These are phyloP conservation scores for Euphorbia tirucalli DNA, from an alignment of 345 rosid species.

Conservation along the genomic window DNA sequence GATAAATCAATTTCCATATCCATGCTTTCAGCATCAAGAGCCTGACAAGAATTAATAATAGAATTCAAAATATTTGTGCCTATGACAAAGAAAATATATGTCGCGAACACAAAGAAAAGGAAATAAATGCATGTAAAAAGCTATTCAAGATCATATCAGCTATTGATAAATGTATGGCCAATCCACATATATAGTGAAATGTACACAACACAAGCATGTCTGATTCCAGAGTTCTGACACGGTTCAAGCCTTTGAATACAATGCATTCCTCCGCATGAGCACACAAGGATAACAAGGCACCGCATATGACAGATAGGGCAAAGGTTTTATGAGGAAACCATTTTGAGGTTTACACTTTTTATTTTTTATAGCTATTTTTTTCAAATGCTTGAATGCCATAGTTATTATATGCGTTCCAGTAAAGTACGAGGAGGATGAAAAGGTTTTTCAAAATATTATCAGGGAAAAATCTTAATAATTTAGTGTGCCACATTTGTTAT, in stretches of 20 bases:
- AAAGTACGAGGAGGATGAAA: neutral
- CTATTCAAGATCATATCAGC: neutral
- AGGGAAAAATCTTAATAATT: neutral
- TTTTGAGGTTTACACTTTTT: neutral
- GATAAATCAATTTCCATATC: constrained; percentile 99
- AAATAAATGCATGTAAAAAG: neutral
- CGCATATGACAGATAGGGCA: neutral
- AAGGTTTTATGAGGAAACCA: neutral
- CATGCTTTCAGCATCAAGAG: constrained; percentile 79
- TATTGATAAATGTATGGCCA: neutral
- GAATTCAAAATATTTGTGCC: constrained; percentile 2
- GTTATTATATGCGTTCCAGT: neutral
- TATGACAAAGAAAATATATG: neutral
- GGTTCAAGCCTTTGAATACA: neutral
- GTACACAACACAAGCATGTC: neutral
- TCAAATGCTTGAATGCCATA: neutral
- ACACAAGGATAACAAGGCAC: neutral
- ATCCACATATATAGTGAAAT: neutral
- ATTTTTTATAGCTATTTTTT: neutral
- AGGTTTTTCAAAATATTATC: neutral
- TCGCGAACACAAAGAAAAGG: neutral
- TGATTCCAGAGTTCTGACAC: neutral
- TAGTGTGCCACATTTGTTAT: neutral
- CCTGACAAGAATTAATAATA: constrained; percentile 45
- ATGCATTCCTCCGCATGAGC: neutral